A percentile compares a stretch with the other conserved stretches of the same genome.
These are phyloP conservation scores for Trichophyton simii DNA, from an alignment of 2,329 filamentous ascomycete genomes.

Conservation along the genomic window DNA sequence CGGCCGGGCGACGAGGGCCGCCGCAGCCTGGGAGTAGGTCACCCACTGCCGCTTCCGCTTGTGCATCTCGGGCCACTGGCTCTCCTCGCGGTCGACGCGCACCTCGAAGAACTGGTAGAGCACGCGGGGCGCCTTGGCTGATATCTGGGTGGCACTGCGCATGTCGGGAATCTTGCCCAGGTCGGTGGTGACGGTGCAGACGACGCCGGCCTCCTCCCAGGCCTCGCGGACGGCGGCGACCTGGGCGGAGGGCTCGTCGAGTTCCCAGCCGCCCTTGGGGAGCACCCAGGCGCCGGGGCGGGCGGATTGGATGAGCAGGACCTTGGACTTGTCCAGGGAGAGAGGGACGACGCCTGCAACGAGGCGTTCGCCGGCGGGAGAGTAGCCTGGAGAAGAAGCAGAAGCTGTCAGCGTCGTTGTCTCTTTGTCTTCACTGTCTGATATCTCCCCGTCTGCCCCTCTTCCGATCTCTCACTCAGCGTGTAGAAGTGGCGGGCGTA, in stretches of 20 bases:
- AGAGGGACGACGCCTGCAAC: conserved; percentile 91
- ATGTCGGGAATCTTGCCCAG: conserved; percentile 78
- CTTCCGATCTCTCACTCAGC: not conserved
- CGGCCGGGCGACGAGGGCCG: conserved; percentile 62
- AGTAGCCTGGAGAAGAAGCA: conserved; percentile 47
- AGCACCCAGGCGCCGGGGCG: conserved; percentile 88
- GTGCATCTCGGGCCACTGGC: conserved; percentile 84
- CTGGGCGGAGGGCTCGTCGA: conserved; percentile 75
- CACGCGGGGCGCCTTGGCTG: conserved; percentile 53
- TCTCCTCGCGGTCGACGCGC: conserved; percentile 72
- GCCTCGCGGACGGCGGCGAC: conserved; percentile 80
- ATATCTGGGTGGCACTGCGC: conserved; percentile 44
- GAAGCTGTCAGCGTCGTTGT: not conserved
- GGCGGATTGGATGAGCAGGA: conserved; percentile 87
- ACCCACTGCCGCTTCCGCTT: conserved; percentile 89
- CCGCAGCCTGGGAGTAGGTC: conserved; percentile 66
- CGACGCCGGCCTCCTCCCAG: conserved; percentile 95
- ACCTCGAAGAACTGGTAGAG: conserved; percentile 57
- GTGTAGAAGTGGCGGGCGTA: not conserved
- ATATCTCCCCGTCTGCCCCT: not conserved
- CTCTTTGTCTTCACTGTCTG: not conserved
- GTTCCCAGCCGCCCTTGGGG: conserved; percentile 96
- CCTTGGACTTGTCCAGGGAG: conserved; percentile 70
- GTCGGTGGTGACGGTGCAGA: conserved; percentile 71
- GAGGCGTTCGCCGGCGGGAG: conserved; percentile 78